phyloP scores from a whole-genome alignment of 2,329 filamentous ascomycete species.

The Aspergillus alliaceus region DNA sequence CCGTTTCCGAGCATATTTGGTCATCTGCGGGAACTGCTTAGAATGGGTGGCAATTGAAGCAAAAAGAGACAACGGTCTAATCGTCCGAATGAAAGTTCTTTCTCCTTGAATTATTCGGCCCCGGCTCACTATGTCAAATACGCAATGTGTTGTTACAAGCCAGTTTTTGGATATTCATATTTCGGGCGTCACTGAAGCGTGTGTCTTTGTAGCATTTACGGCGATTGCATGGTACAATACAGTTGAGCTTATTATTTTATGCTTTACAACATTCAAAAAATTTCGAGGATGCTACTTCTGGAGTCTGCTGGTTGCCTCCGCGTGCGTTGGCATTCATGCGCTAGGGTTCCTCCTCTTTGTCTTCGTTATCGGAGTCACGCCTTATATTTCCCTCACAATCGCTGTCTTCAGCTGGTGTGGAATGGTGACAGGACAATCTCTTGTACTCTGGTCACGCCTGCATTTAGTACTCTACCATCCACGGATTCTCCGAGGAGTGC shows the following conservation, averaged over 20 bases:
- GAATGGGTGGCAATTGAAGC: no score
- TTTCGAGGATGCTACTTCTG: conserved; percentile 48
- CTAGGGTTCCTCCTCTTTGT: conserved; percentile 45
- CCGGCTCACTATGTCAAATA: no score
- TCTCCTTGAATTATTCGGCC: no score
- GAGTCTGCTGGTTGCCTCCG: conserved; percentile 38
- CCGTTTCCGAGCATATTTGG: no score
- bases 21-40: no score
- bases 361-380: conserved; percentile 26
- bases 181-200: neutral
- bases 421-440: conserved; percentile 45
- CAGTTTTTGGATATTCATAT: no score
- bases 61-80: no score
- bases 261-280: conserved; percentile 44
- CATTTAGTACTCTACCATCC: conserved; percentile 40
- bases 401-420: conserved; percentile 40
- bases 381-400: conserved; percentile 34
- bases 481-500: conserved; percentile 31
- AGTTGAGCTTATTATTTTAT: conserved; percentile 44
- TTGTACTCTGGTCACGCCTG: conserved; percentile 48
- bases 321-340: conserved; percentile 40
- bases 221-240: conserved; percentile 46
- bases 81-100: no score
- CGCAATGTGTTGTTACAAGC: no score
- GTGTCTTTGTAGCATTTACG: conserved; percentile 39